phyloP scores from a whole-genome alignment of 2,329 filamentous ascomycete species.

The Teratosphaeria epicoccoides region DNA sequence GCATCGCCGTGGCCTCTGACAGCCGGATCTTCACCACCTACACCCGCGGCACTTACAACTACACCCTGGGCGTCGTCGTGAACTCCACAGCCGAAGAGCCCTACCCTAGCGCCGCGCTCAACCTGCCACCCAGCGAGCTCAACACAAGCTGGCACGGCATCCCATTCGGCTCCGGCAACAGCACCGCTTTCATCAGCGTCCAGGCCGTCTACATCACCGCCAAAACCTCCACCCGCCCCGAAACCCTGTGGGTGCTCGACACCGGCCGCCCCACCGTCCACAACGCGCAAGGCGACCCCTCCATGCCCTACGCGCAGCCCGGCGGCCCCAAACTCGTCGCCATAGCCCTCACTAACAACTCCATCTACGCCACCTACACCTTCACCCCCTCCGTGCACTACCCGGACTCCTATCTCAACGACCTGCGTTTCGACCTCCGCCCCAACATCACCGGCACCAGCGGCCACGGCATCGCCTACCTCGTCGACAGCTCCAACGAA shows the following conservation, averaged over 20 bases:
- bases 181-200: slow-evolving; percentile 32
- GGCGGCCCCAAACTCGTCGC: slow-evolving; percentile 38
- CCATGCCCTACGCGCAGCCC: slow-evolving; percentile 35
- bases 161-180: slow-evolving; percentile 36
- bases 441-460: slow-evolving; percentile 28
- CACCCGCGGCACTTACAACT: slow-evolving; percentile 36
- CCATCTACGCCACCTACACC: slow-evolving; percentile 32
- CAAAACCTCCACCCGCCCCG: slow-evolving; percentile 24
- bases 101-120: slow-evolving; percentile 34
- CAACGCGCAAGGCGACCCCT: slow-evolving; percentile 26
- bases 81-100: slow-evolving; percentile 38
- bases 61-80: slow-evolving; percentile 38
- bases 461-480: slow-evolving; percentile 35
- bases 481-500: slow-evolving; percentile 38
- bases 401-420: slow-evolving; percentile 39
- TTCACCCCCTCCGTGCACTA: slow-evolving; percentile 34
- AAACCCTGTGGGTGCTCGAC: slow-evolving; percentile 38
- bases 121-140: slow-evolving; percentile 25
- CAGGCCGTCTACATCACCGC: slow-evolving; percentile 38
- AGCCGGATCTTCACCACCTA: slow-evolving; percentile 38
- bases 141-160: slow-evolving; percentile 34
- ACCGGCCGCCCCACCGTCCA: slow-evolving; percentile 36
- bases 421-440: slow-evolving; percentile 38
- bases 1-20: slow-evolving; percentile 33
- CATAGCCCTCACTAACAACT: slow-evolving; percentile 32